Percentiles rank a stretch among this genome's conserved stretches.
These are phyloP conservation scores for Penicillium sp. DNA, from an alignment of 2,329 filamentous ascomycete genomes.

Conservation along the genomic window DNA sequence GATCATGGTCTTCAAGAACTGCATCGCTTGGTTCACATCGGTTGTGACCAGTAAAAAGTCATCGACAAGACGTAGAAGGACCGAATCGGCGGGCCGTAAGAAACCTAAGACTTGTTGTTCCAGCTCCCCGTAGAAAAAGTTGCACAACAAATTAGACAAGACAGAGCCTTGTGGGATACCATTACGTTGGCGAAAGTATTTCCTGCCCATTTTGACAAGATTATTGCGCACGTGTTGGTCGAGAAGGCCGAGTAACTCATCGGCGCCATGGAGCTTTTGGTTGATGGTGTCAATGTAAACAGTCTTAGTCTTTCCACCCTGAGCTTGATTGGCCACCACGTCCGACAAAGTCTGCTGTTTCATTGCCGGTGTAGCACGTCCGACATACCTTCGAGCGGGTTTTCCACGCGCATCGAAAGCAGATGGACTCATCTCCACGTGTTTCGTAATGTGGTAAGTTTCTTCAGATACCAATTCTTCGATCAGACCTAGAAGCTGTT, in stretches of 20 bases:
- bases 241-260: conserved; percentile 68
- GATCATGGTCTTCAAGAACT: conserved; percentile 80
- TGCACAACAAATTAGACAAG: conserved; percentile 83
- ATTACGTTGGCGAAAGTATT: conserved; percentile 79
- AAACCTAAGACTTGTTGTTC: conserved; percentile 71
- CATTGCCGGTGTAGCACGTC: conserved; percentile 48
- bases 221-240: conserved; percentile 80
- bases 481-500: conserved; percentile 68
- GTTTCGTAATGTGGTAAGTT: conserved; percentile 70
- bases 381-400: conserved; percentile 51
- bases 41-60: conserved; percentile 90
- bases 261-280: conserved; percentile 57
- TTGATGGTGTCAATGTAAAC: conserved; percentile 73
- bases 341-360: conserved; percentile 50
- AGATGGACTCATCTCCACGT: conserved; percentile 67
- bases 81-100: conserved; percentile 56
- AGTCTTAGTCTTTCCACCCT: conserved; percentile 59
- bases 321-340: conserved; percentile 36
- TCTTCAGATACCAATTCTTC: conserved; percentile 55
- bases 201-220: conserved; percentile 83
- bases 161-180: conserved; percentile 95
- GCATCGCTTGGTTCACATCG: conserved; percentile 62
- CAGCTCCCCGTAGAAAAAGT: conserved; percentile 91
- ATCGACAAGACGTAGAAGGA: conserved; percentile 82
- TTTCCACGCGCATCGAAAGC: conserved; percentile 24